phyloP scores from a whole-genome alignment of 768 basidiomycete species.

The Kwoniella pini region DNA sequence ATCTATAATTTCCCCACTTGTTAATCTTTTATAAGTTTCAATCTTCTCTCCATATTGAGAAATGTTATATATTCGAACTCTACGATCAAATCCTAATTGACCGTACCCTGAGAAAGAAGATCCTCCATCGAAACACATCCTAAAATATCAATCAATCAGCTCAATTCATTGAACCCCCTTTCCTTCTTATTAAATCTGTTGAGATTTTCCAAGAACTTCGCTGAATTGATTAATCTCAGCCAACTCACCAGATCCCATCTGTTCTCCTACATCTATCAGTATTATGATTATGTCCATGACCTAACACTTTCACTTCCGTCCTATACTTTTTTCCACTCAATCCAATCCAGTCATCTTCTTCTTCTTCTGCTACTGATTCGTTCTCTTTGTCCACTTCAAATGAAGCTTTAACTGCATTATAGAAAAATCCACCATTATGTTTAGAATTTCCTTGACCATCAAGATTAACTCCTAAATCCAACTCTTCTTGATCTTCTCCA shows the following conservation, averaged over 20 bases:
- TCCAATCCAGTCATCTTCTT: slow-evolving; percentile 56
- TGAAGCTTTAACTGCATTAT: slow-evolving; percentile 73
- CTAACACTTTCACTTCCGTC: slow-evolving; percentile 76
- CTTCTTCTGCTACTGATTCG: slow-evolving; percentile 11
- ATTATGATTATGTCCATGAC: slow-evolving; percentile 87
- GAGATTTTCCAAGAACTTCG: no score
- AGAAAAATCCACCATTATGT: slow-evolving; percentile 75
- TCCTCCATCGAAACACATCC: slow-evolving; percentile 48
- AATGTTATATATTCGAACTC: slow-evolving; percentile 85
- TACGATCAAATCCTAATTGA: slow-evolving; percentile 73
- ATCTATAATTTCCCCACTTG: slow-evolving; percentile 46
- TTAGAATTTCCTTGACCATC: slow-evolving; percentile 57
- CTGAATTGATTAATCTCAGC: no score
- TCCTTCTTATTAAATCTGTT: no score
- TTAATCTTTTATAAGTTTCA: slow-evolving; percentile 72
- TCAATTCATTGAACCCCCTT: no score
- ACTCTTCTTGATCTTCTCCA: slow-evolving; percentile 58
- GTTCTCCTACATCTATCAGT: slow-evolving; percentile 86
- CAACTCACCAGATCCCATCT: slow-evolving; percentile 81
- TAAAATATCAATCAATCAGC: no score
- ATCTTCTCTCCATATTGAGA: slow-evolving; percentile 91
- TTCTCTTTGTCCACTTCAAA: slow-evolving; percentile 69
- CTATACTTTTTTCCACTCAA: neutral
- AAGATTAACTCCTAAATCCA: slow-evolving; percentile 70
- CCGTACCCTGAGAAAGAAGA: slow-evolving; percentile 52